Evolutionary conservation across 352 stramenopile genomes (phyloP), one percentile per base, ranked within the genome.

Genomic region (Phytopythium delawarense): DNA sequence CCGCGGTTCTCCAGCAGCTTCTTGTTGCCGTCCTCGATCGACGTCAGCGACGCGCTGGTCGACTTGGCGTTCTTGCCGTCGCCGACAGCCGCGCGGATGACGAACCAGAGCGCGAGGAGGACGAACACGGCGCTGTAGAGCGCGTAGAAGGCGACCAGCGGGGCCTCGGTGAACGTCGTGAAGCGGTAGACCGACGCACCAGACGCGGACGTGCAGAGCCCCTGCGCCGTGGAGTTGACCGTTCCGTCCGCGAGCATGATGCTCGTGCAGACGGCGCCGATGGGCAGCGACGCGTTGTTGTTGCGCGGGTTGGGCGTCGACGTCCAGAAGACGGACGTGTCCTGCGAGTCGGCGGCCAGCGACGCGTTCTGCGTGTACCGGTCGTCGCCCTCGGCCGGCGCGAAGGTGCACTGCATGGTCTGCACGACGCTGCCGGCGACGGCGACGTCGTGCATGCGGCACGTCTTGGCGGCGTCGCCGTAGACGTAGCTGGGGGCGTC

Each of bases 241-340:
- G 35, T 23, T 11, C 75, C 78, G 57, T 81, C 65, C 3, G 71
- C 57, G 37, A 77, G 64, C 75, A 83, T 85, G 46, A 87, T 62
- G 35, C 71, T 80, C 3, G 6, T 62, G 68, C 79, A 91, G 35
- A 64, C 67, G 12, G 78, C 81, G 9, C 76, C 79, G 59, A 86
- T 68, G 5, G 81, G 81, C 62, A 89, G 68, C 68, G 78, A 82
- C 20, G 78, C 79, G 53, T 91, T 91, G 74, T 87, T 91, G 69
- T 91, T 91, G 57, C 70, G 67, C 34, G 78, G 70, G 55, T 81
- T 89, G 46, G 65, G 75, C 57, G 67, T 78, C 23, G 67, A 84
- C 48, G 69, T 76, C 79, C 70, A 87, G 70, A 72, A 91, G 18
- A 87, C 67, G n/a, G 49, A 74, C 34, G 59, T 72, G 48, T 81